Conservation (phyloP, 23 red algal genomes). For the Gracilaria caudata region DNA sequence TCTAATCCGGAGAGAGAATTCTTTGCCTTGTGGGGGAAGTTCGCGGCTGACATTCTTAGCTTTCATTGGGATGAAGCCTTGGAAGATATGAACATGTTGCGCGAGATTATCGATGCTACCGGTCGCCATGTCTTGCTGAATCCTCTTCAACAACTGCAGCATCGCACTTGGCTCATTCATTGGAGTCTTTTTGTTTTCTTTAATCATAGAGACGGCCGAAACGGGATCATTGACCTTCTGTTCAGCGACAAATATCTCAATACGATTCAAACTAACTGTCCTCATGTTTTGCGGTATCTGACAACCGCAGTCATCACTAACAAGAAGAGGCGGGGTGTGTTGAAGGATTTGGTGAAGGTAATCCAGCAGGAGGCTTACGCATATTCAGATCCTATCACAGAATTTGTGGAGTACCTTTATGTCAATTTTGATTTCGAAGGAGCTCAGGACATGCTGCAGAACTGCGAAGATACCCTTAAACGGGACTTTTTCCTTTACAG, state of each 20-base stretch:
- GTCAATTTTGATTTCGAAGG: conserved; percentile 96
- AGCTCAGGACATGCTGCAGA: conserved; percentile 85
- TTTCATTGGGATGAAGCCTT: conserved; percentile 78
- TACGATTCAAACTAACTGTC: conserved; percentile 97
- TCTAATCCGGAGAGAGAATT: conserved; percentile 81
- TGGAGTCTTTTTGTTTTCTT: conserved; percentile 99
- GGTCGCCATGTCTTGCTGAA: conserved; percentile 73
- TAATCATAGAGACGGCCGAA: conserved; percentile 78
- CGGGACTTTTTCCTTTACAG: conserved; percentile 86
- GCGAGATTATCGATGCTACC: conserved; percentile 79
- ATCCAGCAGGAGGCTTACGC: conserved; percentile 78
- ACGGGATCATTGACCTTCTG: conserved; percentile 85
- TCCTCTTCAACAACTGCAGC: conserved; percentile 94
- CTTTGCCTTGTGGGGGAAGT: conserved; percentile 88
- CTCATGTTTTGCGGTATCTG: conserved; percentile 98
- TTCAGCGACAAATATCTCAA: conserved; percentile 94
- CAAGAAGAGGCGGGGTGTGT: conserved; percentile 63
- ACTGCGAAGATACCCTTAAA: conserved; percentile 88
- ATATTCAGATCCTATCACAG: conserved; percentile 88
- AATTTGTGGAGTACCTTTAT: conserved; percentile 90
- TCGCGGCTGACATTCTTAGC: conserved; percentile 88
- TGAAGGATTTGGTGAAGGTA: conserved; percentile 89
- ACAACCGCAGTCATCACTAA: conserved; percentile 82
- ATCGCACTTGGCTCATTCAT: conserved; percentile 97
- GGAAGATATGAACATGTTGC: conserved; percentile 81